Percentiles rank a stretch among this genome's conserved stretches.
Evolutionary conservation across 2,329 filamentous ascomycete species (phyloP).

Genomic region (Xylariales sp.): DNA sequence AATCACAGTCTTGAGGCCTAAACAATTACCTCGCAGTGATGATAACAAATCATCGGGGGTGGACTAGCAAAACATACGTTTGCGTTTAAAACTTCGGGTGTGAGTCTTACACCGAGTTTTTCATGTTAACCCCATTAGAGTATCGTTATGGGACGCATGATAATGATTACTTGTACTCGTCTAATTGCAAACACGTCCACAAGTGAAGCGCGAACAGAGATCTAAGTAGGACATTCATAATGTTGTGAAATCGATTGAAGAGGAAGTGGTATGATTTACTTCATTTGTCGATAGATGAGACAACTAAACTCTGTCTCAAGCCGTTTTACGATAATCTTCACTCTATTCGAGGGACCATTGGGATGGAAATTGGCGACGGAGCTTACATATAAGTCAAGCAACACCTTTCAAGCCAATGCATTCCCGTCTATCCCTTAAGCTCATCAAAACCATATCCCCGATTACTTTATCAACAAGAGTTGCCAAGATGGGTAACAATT

Average conservation of each 20-base stretch:
- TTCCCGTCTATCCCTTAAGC: background rate
- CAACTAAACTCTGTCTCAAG: background rate
- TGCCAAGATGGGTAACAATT: constrained; percentile 30
- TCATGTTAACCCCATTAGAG: background rate
- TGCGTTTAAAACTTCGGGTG: background rate
- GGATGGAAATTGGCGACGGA: background rate
- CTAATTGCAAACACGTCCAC: background rate
- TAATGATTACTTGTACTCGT: background rate
- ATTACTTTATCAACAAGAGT: background rate
- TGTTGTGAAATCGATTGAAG: background rate
- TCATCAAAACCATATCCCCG: background rate
- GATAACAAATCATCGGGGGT: background rate
- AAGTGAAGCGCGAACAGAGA: background rate
- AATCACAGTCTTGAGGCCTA: background rate
- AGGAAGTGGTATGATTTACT: constrained; percentile 21
- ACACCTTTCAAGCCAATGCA: background rate
- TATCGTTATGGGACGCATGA: background rate
- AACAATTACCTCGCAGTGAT: background rate
- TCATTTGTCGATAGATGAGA: too few relatives aligned
- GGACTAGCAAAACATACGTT: background rate
- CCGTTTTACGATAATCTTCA: background rate
- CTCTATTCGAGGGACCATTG: background rate
- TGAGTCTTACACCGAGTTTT: background rate
- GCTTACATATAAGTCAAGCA: constrained; percentile 13
- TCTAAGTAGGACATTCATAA: constrained; percentile 1